Evolutionary conservation across 2,329 filamentous ascomycete species (phyloP).

Genomic region (Colletotrichum sansevieriae): DNA sequence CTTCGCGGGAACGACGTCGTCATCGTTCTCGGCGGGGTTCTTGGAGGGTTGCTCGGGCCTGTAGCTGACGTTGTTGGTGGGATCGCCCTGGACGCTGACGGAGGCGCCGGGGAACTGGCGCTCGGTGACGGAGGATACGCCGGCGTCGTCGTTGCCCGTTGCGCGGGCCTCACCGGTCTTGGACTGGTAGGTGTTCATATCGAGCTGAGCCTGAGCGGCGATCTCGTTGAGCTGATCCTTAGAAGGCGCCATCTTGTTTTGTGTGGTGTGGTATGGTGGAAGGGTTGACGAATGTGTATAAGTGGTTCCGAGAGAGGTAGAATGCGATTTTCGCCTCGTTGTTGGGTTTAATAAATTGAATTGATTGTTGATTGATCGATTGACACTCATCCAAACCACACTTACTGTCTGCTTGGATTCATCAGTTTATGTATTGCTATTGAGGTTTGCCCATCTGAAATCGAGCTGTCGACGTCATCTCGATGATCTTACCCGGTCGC

Average conservation of each 20-base stretch:
- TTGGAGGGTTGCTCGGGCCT: conserved; percentile 52
- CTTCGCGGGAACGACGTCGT: conserved; percentile 50
- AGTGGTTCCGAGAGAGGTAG: neutral
- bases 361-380: neutral
- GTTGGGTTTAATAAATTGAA: neutral
- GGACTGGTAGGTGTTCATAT: conserved; percentile 62
- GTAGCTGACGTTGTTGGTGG: conserved; percentile 60
- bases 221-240: conserved; percentile 57
- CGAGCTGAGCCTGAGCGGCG: conserved; percentile 59
- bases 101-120: conserved; percentile 59
- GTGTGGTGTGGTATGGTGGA: neutral
- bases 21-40: conserved; percentile 52
- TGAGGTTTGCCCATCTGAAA: conserved; percentile 28
- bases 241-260: conserved; percentile 46
- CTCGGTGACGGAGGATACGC: conserved; percentile 56
- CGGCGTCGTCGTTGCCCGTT: conserved; percentile 56
- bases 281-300: neutral
- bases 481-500: conserved; percentile 26
- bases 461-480: conserved; percentile 38
- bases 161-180: conserved; percentile 60
- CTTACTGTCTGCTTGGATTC: neutral
- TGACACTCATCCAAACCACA: neutral
- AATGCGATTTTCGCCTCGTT: neutral
- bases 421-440: conserved; percentile 34
- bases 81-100: conserved; percentile 56